Conservation (phyloP, 2,329 filamentous ascomycete species). For the Fusarium sp. region DNA sequence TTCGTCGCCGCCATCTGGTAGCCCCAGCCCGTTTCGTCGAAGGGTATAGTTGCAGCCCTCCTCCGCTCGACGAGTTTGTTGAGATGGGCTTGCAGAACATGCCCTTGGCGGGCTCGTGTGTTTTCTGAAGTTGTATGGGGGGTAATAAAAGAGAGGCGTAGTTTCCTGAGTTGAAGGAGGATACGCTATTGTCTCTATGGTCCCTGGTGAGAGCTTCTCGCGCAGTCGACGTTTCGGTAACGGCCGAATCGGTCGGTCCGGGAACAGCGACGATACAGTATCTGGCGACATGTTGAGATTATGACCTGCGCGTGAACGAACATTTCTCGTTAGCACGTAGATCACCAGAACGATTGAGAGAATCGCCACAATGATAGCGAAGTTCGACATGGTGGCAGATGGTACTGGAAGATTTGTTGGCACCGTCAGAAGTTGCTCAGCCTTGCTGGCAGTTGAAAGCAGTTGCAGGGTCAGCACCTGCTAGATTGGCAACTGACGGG, state of each 20-base stretch:
- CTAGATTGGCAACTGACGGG: neutral
- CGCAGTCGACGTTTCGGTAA: slow-evolving; percentile 88
- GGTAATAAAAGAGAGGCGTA: slow-evolving; percentile 74
- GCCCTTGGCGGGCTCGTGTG: slow-evolving; percentile 44
- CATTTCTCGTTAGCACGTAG: slow-evolving; percentile 42
- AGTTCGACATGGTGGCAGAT: slow-evolving; percentile 14
- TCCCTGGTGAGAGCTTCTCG: slow-evolving; percentile 85
- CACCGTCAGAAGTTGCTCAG: slow-evolving; percentile 1
- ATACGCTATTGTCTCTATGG: slow-evolving; percentile 82
- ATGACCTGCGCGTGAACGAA: slow-evolving; percentile 49
- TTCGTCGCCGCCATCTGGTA: slow-evolving; percentile 70
- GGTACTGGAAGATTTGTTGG: slow-evolving; percentile 1
- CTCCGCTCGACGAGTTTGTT: slow-evolving; percentile 38
- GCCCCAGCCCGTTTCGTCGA: slow-evolving; percentile 52
- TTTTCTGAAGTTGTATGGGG: slow-evolving; percentile 63
- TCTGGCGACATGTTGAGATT: slow-evolving; percentile 71
- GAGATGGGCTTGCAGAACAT: slow-evolving; percentile 32
- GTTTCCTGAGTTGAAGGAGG: slow-evolving; percentile 77
- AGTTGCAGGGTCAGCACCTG: slow-evolving; percentile 1
- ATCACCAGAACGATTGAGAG: slow-evolving; percentile 26
- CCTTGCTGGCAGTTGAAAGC: neutral
- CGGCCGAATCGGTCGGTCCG: slow-evolving; percentile 90
- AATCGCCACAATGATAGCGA: slow-evolving; percentile 19
- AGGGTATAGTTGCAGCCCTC: slow-evolving; percentile 36
- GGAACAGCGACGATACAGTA: slow-evolving; percentile 81